phyloP scores from a whole-genome alignment of 2,329 filamentous ascomycete genomes.

The Curvularia spicifera region DNA sequence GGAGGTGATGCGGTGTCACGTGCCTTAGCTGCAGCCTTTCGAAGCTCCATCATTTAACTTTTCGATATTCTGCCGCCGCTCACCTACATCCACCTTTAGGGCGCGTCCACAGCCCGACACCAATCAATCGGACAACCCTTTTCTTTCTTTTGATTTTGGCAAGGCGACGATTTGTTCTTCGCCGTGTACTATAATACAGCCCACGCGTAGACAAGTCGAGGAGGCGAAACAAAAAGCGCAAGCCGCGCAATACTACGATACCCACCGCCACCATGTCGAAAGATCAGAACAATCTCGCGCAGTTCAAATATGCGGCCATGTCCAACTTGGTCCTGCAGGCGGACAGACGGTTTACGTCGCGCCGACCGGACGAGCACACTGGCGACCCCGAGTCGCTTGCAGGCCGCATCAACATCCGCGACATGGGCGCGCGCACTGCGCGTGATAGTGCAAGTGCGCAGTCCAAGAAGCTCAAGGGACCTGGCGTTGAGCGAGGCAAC shows the following conservation, averaged over 20 bases:
- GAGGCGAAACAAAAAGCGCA: constrained; percentile 27
- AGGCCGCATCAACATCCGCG: constrained; percentile 87
- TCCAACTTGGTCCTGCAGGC: constrained; percentile 99
- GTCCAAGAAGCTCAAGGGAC: constrained; percentile 71
- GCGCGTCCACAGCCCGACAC: constrained; percentile 32
- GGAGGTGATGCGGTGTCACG: constrained; percentile 20
- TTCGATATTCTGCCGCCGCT: constrained; percentile 22
- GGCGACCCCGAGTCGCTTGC: constrained; percentile 97
- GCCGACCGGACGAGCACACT: constrained; percentile 91
- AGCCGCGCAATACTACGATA: constrained; percentile 27
- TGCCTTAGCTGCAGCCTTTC: constrained; percentile 16
- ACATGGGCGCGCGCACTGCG: constrained; percentile 88
- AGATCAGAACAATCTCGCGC: constrained; percentile 73
- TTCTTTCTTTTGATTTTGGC: constrained; percentile 16
- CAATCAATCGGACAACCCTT: constrained; percentile 15
- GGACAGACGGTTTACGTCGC: constrained; percentile 92
- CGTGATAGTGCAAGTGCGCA: constrained; percentile 81
- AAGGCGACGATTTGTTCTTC: constrained; percentile 14
- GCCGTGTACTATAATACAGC: constrained; percentile 15
- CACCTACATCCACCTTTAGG: constrained; percentile 30
- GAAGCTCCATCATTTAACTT: constrained; percentile 23
- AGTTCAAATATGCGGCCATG: constrained; percentile 99
- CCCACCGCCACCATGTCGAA: constrained; percentile 35
- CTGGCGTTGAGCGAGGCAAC: constrained; percentile 74
- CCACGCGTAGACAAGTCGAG: constrained; percentile 13